Conservation (phyloP, 305 asterid species). For the Solanum hybrid region DNA sequence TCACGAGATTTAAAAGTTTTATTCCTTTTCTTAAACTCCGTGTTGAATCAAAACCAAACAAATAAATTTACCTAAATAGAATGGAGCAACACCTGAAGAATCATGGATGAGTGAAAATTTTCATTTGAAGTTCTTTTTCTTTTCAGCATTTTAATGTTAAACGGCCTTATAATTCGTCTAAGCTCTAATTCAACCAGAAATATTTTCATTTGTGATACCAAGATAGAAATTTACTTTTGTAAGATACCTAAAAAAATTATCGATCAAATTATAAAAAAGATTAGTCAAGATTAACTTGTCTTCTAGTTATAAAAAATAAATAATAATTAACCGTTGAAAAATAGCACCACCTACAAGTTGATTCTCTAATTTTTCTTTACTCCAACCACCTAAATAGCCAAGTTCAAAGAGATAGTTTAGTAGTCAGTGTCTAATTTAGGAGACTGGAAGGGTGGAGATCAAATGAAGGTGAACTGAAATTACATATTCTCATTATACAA, state of each 20-base stretch:
- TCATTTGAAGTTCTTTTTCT: background rate
- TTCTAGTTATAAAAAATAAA: background rate
- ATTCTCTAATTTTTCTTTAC: background rate
- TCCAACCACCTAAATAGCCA: background rate
- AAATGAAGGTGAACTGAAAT: background rate
- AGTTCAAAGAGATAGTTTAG: background rate
- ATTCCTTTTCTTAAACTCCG: background rate
- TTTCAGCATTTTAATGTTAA: background rate
- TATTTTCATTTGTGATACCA: background rate
- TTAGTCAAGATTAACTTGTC: background rate
- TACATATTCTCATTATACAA: background rate
- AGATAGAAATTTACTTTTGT: background rate
- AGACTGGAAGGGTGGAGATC: background rate
- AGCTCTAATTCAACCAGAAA: background rate
- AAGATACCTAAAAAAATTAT: too few relatives aligned
- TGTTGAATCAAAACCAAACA: background rate
- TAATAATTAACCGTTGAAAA: background rate
- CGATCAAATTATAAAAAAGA: background rate
- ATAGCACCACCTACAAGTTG: background rate
- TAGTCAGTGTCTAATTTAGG: background rate
- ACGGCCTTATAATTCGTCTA: background rate
- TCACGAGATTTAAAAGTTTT: background rate
- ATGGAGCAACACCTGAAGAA: background rate
- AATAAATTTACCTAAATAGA: background rate
- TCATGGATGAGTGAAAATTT: background rate